phyloP scores from a whole-genome alignment of 305 asterid species.

The Fraxinus velutina region DNA sequence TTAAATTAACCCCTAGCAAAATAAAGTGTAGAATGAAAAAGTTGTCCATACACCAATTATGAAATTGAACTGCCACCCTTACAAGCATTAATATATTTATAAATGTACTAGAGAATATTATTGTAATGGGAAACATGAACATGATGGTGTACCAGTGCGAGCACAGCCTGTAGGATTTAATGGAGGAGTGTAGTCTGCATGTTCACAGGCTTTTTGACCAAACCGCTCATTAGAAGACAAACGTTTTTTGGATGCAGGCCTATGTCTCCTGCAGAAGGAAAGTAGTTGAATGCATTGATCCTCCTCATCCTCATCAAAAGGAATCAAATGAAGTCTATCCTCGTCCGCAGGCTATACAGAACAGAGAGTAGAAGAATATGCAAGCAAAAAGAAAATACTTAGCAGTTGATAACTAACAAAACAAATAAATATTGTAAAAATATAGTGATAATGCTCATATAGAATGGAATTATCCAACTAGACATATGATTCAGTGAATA shows the following conservation, averaged over 20 bases:
- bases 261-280: constrained; percentile 87
- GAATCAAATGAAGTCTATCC: constrained; percentile 64
- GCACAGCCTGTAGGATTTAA: constrained; percentile 87
- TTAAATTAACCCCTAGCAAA: background rate
- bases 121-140: constrained; percentile 18
- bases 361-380: constrained; percentile 10
- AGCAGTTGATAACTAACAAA: constrained; percentile 8
- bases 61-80: background rate
- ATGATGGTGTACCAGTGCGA: constrained; percentile 62
- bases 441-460: background rate
- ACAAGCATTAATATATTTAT: background rate
- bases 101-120: background rate
- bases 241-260: constrained; percentile 67
- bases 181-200: constrained; percentile 61
- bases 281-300: constrained; percentile 80
- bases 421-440: background rate
- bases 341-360: constrained; percentile 74
- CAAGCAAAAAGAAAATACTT: constrained; percentile 2
- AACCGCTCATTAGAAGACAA: constrained; percentile 45
- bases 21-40: background rate
- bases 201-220: constrained; percentile 42
- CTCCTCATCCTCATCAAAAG: constrained; percentile 84
- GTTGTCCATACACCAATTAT: background rate
- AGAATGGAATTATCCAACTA: constrained; percentile 13
- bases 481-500: background rate